These are phyloP conservation scores for Annona cherimola DNA, from an alignment of 164 flowering plant species.

Conservation along the genomic window DNA sequence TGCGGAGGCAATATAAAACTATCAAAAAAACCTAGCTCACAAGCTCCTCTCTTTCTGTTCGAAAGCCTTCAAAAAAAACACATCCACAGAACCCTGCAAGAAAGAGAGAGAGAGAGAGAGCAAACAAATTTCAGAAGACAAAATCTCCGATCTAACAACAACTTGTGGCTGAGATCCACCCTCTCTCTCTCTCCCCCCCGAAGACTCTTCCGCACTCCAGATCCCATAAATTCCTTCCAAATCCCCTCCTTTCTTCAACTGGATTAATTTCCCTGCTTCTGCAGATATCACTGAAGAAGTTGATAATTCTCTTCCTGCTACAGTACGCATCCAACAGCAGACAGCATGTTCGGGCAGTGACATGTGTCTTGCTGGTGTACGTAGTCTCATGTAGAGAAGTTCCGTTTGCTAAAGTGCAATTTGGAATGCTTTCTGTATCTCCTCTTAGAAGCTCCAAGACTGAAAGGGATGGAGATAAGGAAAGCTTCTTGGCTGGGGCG, in stretches of 20 bases:
- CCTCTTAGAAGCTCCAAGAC: constrained; percentile 40
- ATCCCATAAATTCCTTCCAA: neutral
- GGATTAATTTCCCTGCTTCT: neutral
- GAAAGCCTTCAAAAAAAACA: neutral
- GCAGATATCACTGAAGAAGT: neutral
- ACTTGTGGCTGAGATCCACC: constrained; percentile 12
- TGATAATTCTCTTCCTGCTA: too few relatives aligned
- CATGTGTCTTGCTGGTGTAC: neutral
- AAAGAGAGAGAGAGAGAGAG: neutral
- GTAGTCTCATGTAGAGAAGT: too few relatives aligned
- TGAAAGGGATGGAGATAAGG: constrained; percentile 44
- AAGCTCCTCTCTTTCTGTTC: neutral
- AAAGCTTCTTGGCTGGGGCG: constrained; percentile 24
- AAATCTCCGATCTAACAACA: neutral
- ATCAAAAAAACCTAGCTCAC: neutral
- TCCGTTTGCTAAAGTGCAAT: neutral
- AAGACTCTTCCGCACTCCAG: neutral
- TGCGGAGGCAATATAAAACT: neutral
- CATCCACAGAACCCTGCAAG: neutral
- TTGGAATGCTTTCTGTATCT: constrained; percentile 66
- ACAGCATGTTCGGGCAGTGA: neutral
- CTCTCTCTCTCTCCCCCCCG: constrained; percentile 3
- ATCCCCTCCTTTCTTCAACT: neutral
- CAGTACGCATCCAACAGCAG: neutral
- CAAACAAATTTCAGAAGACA: constrained; percentile 5